A percentile compares a stretch with the other conserved stretches of the same genome.
Conservation (phyloP, 345 rosid genomes). For the Rhodomyrtus tomentosa region DNA sequence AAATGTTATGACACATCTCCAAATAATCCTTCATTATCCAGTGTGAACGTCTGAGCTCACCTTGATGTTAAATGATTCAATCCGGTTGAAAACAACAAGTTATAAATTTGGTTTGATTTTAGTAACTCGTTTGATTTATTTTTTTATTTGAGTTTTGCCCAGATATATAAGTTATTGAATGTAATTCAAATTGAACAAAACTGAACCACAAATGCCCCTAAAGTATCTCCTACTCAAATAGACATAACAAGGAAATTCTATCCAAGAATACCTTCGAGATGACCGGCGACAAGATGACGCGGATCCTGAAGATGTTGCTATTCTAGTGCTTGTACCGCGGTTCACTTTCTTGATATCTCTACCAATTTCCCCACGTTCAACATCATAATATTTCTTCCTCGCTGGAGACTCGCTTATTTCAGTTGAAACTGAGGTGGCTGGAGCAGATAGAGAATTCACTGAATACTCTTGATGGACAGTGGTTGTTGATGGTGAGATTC, state of each 20-base stretch:
- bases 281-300: slow-evolving; percentile 40
- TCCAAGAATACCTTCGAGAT: slow-evolving; percentile 18
- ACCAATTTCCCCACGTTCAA: slow-evolving; percentile 16
- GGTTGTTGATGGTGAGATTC: slow-evolving; percentile 23
- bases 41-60: background rate
- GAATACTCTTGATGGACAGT: slow-evolving; percentile 40
- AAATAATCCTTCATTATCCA: background rate
- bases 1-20: background rate
- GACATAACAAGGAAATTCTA: background rate
- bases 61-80: background rate
- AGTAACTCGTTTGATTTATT: background rate
- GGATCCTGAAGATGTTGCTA: slow-evolving; percentile 36
- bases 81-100: background rate
- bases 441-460: slow-evolving; percentile 51
- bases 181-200: background rate
- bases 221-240: background rate
- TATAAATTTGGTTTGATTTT: background rate
- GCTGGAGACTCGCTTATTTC: slow-evolving; percentile 43
- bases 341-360: slow-evolving; percentile 17
- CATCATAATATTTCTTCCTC: slow-evolving; percentile 20
- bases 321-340: slow-evolving; percentile 15
- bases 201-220: background rate
- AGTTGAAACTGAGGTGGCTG: slow-evolving; percentile 41
- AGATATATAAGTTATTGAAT: background rate
- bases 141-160: background rate